phyloP scores from a whole-genome alignment of 306 rosid species.

The Citrullus amarus region DNA sequence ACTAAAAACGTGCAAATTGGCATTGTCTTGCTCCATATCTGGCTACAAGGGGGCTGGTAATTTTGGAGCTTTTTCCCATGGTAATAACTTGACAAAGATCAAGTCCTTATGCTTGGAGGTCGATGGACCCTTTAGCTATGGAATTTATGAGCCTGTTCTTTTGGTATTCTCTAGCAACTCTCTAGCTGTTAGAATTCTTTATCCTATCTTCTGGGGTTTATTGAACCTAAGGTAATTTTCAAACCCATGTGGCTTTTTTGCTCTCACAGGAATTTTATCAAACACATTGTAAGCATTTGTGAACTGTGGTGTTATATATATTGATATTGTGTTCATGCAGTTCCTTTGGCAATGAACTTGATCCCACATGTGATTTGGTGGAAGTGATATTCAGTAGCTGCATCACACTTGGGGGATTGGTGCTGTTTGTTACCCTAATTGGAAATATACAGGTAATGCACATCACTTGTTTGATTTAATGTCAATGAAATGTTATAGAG shows the following conservation, averaged over 20 bases:
- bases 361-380: conserved; percentile 82
- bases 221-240: conserved; percentile 70
- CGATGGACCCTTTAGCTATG: conserved; percentile 62
- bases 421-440: conserved; percentile 80
- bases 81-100: conserved; percentile 37
- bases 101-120: conserved; percentile 69
- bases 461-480: too few species aligned
- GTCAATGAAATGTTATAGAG: too few species aligned
- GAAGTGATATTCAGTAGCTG: conserved; percentile 89
- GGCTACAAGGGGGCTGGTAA: conserved; percentile 2
- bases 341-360: conserved; percentile 80
- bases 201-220: conserved; percentile 96
- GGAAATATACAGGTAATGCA: conserved; percentile 80
- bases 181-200: conserved; percentile 64
- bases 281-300: background rate
- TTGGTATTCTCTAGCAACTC: conserved; percentile 92
- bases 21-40: conserved; percentile 57
- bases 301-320: background rate
- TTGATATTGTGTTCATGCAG: background rate
- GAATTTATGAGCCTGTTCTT: conserved; percentile 88
- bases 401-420: conserved; percentile 63
- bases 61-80: conserved; percentile 11
- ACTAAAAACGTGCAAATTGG: conserved; percentile 38
- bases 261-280: background rate
- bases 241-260: background rate